These are phyloP conservation scores for Byssochlamys sp. DNA, from an alignment of 2,329 filamentous ascomycete genomes.

Conservation along the genomic window DNA sequence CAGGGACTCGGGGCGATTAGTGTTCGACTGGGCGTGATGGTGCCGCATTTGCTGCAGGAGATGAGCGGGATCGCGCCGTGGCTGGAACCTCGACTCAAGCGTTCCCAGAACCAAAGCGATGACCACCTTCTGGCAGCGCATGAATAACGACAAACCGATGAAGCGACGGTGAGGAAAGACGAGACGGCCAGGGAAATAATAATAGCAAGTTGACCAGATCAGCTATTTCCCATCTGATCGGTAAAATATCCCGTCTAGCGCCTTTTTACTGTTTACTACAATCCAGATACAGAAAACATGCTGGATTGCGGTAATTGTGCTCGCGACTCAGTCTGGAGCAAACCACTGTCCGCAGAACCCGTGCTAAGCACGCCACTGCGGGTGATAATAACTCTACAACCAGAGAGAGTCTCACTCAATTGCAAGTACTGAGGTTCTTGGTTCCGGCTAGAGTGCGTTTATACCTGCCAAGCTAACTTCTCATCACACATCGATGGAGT, in stretches of 20 bases:
- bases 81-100: background rate
- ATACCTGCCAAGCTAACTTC: background rate
- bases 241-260: background rate
- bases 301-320: background rate
- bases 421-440: background rate
- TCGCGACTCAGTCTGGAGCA: background rate
- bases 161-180: background rate
- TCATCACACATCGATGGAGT: background rate
- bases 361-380: background rate
- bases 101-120: background rate
- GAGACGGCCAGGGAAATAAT: background rate
- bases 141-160: background rate
- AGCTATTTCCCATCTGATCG: background rate
- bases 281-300: background rate
- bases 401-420: background rate
- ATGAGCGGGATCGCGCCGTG: background rate
- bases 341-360: background rate
- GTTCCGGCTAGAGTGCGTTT: background rate
- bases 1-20: background rate
- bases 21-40: background rate
- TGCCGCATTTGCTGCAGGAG: background rate
- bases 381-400: background rate
- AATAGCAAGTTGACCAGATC: background rate
- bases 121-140: background rate
- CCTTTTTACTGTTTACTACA: background rate